A percentile compares a stretch with the other conserved stretches of the same genome.
Conservation (phyloP, 1,284 basidiomycete genomes). For the Volvariella volvacea region DNA sequence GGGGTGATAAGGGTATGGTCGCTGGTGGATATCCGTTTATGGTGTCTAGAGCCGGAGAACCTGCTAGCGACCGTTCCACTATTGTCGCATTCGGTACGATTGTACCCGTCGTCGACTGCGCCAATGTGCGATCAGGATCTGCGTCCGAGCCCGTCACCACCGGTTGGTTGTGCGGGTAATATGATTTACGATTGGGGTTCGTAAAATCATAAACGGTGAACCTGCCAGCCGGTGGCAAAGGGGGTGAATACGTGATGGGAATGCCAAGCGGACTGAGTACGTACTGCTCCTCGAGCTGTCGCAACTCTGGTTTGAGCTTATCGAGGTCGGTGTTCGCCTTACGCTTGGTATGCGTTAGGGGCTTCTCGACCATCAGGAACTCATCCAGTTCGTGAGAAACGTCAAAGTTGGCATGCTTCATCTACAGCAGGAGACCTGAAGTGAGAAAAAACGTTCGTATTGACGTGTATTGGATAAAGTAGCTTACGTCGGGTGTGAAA, state of each 20-base stretch:
- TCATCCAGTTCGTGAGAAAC: constrained; percentile 96
- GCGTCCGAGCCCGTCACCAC: constrained; percentile 42
- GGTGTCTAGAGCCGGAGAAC: constrained; percentile 38
- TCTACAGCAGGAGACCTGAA: constrained; percentile 39
- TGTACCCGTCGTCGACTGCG: constrained; percentile 26
- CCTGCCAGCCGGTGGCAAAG: constrained; percentile 26
- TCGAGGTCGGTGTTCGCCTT: constrained; percentile 80
- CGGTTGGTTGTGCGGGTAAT: constrained; percentile 75
- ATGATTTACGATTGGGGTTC: constrained; percentile 58
- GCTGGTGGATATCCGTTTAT: constrained; percentile 14
- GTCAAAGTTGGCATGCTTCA: constrained; percentile 95
- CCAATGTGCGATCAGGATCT: constrained; percentile 30
- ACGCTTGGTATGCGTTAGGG: constrained; percentile 87
- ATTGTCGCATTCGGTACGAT: constrained; percentile 40
- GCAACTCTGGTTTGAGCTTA: constrained; percentile 84
- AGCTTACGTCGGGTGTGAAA: constrained; percentile 85
- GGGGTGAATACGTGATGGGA: constrained; percentile 3
- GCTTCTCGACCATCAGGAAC: constrained; percentile 94
- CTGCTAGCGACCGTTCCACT: constrained; percentile 53
- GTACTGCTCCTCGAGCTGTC: constrained; percentile 91
- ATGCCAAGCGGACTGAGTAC: constrained; percentile 21
- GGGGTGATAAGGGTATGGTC: constrained; percentile 14
- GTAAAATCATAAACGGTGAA: constrained; percentile 77
- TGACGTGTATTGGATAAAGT: constrained; percentile 3
- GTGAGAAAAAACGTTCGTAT: constrained; percentile 6